Conservation (phyloP, 177 flowering plant genomes). For the Vitis hybrid region DNA sequence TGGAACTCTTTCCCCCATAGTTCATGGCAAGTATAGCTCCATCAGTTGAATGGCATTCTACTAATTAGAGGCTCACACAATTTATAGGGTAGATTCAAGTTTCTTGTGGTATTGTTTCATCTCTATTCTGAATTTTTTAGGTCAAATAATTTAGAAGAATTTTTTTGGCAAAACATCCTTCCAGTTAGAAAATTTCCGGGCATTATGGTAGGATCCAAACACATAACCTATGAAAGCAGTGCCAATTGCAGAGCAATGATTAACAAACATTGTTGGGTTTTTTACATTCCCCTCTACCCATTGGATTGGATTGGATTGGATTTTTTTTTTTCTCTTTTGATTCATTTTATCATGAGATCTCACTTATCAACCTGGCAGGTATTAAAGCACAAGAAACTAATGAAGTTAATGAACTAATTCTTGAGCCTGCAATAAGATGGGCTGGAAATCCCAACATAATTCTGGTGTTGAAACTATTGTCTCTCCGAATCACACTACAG, state of each 20-base stretch:
- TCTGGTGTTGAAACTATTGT: constrained; percentile 44
- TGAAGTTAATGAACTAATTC: constrained; percentile 58
- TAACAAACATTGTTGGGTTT: no score
- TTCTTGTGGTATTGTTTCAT: no score
- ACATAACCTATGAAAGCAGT: no score
- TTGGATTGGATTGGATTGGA: not conserved
- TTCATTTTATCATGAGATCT: not conserved
- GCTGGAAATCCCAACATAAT: constrained; percentile 78
- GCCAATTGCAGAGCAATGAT: no score
- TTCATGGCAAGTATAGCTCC: constrained; percentile 47
- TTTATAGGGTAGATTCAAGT: no score
- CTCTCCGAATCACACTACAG: constrained; percentile 51
- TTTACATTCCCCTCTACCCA: no score
- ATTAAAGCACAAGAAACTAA: constrained; percentile 66
- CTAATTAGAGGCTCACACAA: not conserved
- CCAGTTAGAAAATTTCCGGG: no score
- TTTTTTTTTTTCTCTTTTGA: not conserved
- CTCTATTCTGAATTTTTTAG: no score
- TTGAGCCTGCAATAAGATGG: constrained; percentile 81
- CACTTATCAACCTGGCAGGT: constrained; percentile 38
- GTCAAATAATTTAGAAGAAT: no score
- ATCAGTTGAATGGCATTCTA: not conserved
- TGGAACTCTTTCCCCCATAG: constrained; percentile 63
- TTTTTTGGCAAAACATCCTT: no score
- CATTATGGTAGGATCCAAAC: no score